A percentile compares a stretch with the other conserved stretches of the same genome.
Evolutionary conservation across 352 stramenopile species (phyloP).

Genomic region (Pythium chondricola): DNA sequence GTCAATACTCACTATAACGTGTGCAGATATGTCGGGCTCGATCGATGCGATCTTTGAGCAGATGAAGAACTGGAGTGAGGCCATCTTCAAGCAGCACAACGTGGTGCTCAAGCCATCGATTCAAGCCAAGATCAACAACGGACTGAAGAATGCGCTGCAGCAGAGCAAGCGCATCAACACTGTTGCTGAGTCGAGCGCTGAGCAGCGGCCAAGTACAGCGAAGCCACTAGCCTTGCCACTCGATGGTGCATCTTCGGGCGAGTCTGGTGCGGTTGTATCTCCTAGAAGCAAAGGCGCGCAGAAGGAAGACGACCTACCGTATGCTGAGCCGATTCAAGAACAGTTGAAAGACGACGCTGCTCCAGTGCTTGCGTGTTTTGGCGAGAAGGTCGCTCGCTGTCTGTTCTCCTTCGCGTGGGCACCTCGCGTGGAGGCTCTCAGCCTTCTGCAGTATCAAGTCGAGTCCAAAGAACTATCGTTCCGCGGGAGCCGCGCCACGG

Average conservation of each 20-base stretch:
- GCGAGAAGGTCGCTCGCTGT: conserved; percentile 65
- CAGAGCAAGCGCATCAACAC: conserved; percentile 54
- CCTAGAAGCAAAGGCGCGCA: conserved; percentile 47
- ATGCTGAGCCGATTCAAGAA: conserved; percentile 68
- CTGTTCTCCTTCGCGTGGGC: conserved; percentile 80
- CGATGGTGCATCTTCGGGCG: conserved; percentile 2
- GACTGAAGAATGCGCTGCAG: conserved; percentile 55
- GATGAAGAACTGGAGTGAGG: conserved; percentile 67
- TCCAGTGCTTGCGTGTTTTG: conserved; percentile 47
- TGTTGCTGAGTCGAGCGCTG: background rate
- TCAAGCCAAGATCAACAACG: conserved; percentile 79
- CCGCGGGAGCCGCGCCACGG: conserved; percentile 16
- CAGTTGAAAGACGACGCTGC: conserved; percentile 44
- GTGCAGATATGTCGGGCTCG: conserved; percentile 45
- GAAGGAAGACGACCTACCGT: conserved; percentile 69
- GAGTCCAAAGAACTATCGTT: conserved; percentile 47
- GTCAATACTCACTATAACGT: background rate
- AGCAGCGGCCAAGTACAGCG: background rate
- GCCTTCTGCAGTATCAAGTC: conserved; percentile 65
- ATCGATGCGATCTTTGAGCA: conserved; percentile 65
- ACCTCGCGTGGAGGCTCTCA: conserved; percentile 70
- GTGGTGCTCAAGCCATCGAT: conserved; percentile 64
- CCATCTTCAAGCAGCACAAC: conserved; percentile 69
- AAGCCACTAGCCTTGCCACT: background rate
- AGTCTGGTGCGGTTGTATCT: conserved; percentile 15